Evolutionary conservation across 805 yeast genomes (phyloP).

Genomic region (Metschnikowia aberdeeniae): DNA sequence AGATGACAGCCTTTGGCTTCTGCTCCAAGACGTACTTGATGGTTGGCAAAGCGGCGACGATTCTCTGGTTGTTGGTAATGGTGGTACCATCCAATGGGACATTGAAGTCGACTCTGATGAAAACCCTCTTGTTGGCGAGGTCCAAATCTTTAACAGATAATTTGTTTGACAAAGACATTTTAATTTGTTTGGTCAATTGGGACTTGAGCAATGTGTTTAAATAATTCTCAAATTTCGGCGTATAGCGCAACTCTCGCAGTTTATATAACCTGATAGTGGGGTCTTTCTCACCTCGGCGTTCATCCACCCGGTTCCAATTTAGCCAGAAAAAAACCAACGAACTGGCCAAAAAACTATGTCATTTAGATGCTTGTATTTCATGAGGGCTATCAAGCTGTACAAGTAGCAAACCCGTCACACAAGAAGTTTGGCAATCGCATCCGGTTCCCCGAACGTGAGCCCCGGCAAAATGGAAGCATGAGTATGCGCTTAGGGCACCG

Average conservation of each 20-base stretch:
- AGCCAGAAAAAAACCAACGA: neutral
- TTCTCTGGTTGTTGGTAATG: conserved; percentile 99
- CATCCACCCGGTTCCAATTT: conserved; percentile 1
- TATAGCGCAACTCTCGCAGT: conserved; percentile 3
- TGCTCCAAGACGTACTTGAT: conserved; percentile 91
- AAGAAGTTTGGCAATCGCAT: neutral
- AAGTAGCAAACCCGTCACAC: no score
- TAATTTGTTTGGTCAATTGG: conserved; percentile 9
- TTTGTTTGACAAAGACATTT: conserved; percentile 91
- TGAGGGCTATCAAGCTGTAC: no score
- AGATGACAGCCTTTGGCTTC: conserved; percentile 83
- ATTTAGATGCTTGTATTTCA: no score
- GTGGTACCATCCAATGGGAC: conserved; percentile 93
- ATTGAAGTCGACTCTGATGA: conserved; percentile 96
- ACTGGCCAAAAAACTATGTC: neutral
- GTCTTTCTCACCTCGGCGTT: conserved; percentile 4
- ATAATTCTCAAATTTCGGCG: conserved; percentile 1
- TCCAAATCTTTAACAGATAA: conserved; percentile 88
- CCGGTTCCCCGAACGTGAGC: neutral
- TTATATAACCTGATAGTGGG: conserved; percentile 3
- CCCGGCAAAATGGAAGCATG: conserved; percentile 1
- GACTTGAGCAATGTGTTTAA: conserved; percentile 4
- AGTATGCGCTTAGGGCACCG: conserved; percentile 2
- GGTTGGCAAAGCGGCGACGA: conserved; percentile 98
- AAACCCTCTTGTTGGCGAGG: conserved; percentile 88